Evolutionary conservation across 805 yeast species (phyloP), one percentile per base, ranked within the genome.

Genomic region (Kodamaea laetipori): DNA sequence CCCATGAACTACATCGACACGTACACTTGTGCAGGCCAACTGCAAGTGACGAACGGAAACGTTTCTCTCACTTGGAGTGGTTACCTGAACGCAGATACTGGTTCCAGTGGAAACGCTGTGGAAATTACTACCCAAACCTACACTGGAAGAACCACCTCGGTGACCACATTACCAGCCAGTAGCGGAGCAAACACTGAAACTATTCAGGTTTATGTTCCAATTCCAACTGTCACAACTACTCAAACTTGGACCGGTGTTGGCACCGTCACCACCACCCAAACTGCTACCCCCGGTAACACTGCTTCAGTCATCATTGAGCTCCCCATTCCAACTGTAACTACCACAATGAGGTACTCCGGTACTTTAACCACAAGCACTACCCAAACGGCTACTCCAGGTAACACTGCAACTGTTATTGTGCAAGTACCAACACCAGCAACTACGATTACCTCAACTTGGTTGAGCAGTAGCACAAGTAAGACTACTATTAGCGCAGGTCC

Each of bases 221-320:
- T 18, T 15, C 33, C 26, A 26, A 37, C 32, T n/a, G 21, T 27
- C 18, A 27, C 32, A 10, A 41, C 37, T 26, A 50, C 56, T 5
- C 27, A 42, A 27, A 51, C 54, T 11, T 52, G 51, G 51, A 41
- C 56, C 11, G 50, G 49, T 6, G 15, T 25, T 27, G 8, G 7
- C 21, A 44, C 46, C 6, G 19, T 41, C 9, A 45, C 44, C n/a
- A 30, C 51, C n/a, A 46, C 53, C 10, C n/a, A 8, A 6, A 26
- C 45, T 2, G 39, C 30, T 27, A 19, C 17, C 7, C 21, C 50
- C 4, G 47, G 44, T 23, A 26, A 27, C 8, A 44, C 48, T 11
- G 47, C 26, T 2, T 43, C 54, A 43, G 46, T 45, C 4, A 21
- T 47, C 5, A 43, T 51, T 3, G 47, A 49, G 4, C 46, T 51